These are phyloP conservation scores for Anastatica hierochuntica DNA, from an alignment of 345 rosid species.

Conservation along the genomic window DNA sequence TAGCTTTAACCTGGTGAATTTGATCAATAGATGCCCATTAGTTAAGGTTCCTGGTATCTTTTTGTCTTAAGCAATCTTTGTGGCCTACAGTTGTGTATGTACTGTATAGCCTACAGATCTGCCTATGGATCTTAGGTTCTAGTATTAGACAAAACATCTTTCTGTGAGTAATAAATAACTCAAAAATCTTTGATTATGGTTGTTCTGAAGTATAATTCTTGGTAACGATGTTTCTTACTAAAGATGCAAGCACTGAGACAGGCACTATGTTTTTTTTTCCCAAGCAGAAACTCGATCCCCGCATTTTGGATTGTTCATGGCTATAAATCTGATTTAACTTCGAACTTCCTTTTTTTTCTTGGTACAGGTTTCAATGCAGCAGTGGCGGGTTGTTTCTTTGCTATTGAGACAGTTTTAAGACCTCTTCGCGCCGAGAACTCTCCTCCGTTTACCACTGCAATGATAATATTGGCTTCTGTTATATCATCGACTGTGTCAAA, in stretches of 20 bases:
- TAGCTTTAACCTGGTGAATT: not conserved
- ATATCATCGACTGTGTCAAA: conserved; percentile 94
- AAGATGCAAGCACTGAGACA: not conserved
- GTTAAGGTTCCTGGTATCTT: not conserved
- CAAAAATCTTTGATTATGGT: too few relatives aligned
- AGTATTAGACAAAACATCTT: not conserved
- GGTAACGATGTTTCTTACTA: conserved; percentile 1
- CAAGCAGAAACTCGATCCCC: not conserved
- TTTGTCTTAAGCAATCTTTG: not conserved
- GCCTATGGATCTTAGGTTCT: not conserved
- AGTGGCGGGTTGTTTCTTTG: conserved; percentile 97
- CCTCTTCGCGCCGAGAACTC: conserved; percentile 93
- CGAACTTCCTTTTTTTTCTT: not conserved
- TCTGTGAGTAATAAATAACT: not conserved
- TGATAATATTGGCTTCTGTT: conserved; percentile 93
- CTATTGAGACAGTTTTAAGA: conserved; percentile 89
- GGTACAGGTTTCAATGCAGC: conserved; percentile 91
- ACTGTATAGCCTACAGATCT: not conserved
- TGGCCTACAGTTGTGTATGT: not conserved
- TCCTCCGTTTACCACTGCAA: conserved; percentile 95
- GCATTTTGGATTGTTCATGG: not conserved
- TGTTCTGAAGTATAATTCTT: not conserved
- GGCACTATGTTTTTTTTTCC: not conserved
- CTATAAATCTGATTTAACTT: not conserved
- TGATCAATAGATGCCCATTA: not conserved